Evolutionary conservation across 495 filamentous ascomycete genomes (phyloP).

Genomic region (Penicillium cinerascens): DNA sequence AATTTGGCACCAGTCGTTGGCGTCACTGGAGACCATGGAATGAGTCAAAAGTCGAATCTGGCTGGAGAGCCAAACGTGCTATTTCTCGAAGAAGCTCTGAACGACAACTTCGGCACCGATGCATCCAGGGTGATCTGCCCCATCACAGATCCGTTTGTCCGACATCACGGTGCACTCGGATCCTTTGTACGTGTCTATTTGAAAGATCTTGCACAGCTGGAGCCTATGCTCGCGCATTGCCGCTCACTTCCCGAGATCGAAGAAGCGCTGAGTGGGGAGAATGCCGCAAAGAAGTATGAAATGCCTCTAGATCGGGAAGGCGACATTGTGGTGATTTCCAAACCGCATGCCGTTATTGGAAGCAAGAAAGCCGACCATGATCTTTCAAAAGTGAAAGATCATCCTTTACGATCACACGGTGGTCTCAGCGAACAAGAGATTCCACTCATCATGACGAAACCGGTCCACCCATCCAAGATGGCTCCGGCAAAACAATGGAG

Average conservation of each 20-base stretch:
- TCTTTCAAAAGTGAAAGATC: constrained; percentile 24
- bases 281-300: constrained; percentile 27
- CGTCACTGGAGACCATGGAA: constrained; percentile 37
- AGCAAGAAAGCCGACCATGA: constrained; percentile 27
- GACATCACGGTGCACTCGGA: constrained; percentile 35
- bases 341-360: constrained; percentile 28
- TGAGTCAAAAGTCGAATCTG: constrained; percentile 30
- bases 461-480: neutral
- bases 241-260: constrained; percentile 27
- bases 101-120: constrained; percentile 20
- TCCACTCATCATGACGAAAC: constrained; percentile 28
- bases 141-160: constrained; percentile 36
- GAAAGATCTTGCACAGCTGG: constrained; percentile 9
- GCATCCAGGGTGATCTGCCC: constrained; percentile 36
- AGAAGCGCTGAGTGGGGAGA: constrained; percentile 20
- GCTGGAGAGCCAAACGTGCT: constrained; percentile 31
- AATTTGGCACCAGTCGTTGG: constrained; percentile 22
- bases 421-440: constrained; percentile 31
- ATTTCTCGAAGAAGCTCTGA: constrained; percentile 31
- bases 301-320: constrained; percentile 35
- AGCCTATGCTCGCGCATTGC: constrained; percentile 12
- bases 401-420: constrained; percentile 33
- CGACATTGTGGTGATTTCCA: constrained; percentile 32
- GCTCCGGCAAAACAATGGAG: constrained; percentile 17
- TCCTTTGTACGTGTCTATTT: constrained; percentile 36